phyloP scores from a whole-genome alignment of 768 basidiomycete species.

The Hypholoma sublateritium region DNA sequence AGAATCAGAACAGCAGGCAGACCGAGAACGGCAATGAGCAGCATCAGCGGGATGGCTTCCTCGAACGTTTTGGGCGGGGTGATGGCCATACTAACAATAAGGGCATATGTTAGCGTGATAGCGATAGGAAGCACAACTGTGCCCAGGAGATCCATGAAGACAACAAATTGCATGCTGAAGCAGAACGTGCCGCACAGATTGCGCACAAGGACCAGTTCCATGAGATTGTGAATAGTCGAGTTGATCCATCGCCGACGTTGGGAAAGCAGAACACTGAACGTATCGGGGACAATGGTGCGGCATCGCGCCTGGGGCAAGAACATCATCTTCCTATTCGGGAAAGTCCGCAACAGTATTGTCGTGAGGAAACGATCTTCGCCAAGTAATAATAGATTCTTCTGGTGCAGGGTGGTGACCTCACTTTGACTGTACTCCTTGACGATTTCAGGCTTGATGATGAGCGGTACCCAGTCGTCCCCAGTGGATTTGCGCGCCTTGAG shows the following conservation, averaged over 20 bases:
- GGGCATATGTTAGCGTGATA: constrained; percentile 85
- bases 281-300: constrained; percentile 94
- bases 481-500: constrained; percentile 86
- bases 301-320: constrained; percentile 96
- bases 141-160: constrained; percentile 94
- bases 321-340: constrained; percentile 99
- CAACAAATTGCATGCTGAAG: constrained; percentile 99
- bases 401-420: constrained; percentile 91
- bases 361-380: constrained; percentile 99
- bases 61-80: constrained; percentile 82
- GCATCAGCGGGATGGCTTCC: constrained; percentile 90
- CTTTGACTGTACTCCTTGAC: constrained; percentile 96
- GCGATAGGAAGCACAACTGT: constrained; percentile 94
- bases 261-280: constrained; percentile 88
- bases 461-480: constrained; percentile 96
- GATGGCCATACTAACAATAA: constrained; percentile 80
- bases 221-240: constrained; percentile 98
- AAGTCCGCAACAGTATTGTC: constrained; percentile 92
- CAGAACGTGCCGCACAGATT: constrained; percentile 99
- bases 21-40: constrained; percentile 89
- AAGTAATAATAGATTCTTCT: constrained; percentile 94
- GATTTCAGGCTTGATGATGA: constrained; percentile 96
- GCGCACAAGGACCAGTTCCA: constrained; percentile 96
- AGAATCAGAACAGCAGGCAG: constrained; percentile 91
- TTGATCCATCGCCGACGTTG: constrained; percentile 99